Conservation (phyloP, 371 early-diverging fungal species). For the Gilbertella persicaria region DNA sequence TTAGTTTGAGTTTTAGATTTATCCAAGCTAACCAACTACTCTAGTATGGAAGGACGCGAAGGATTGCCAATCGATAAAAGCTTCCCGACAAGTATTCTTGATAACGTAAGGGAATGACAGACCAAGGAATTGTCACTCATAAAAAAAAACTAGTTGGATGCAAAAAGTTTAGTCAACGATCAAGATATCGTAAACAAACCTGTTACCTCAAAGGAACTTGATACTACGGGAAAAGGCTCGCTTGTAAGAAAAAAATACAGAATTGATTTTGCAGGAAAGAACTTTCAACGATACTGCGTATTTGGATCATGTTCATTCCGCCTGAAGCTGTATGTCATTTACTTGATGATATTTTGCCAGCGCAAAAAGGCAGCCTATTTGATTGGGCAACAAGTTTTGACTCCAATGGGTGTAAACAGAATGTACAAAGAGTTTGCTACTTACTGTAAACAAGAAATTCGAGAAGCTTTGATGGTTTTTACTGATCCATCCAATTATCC, state of each 20-base stretch:
- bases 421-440: slow-evolving; percentile 62
- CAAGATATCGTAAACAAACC: background rate
- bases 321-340: slow-evolving; percentile 42
- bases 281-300: slow-evolving; percentile 45
- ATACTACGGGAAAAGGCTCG: slow-evolving; percentile 11
- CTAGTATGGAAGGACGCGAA: slow-evolving; percentile 22
- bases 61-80: slow-evolving; percentile 37
- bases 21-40: too few relatives aligned
- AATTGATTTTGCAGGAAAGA: slow-evolving; percentile 45
- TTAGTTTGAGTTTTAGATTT: slow-evolving; percentile 5
- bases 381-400: slow-evolving; percentile 51
- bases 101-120: slow-evolving; percentile 13
- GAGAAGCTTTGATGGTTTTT: slow-evolving; percentile 54
- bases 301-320: slow-evolving; percentile 34
- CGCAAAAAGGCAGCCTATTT: slow-evolving; percentile 48
- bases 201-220: background rate
- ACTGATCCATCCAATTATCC: slow-evolving; percentile 62
- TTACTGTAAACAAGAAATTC: slow-evolving; percentile 56
- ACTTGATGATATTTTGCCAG: slow-evolving; percentile 33
- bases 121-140: too few relatives aligned
- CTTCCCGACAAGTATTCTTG: slow-evolving; percentile 29
- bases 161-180: background rate
- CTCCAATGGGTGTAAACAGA: slow-evolving; percentile 58
- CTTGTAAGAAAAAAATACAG: slow-evolving; percentile 33
- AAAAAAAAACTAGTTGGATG: too few relatives aligned